Conservation (phyloP, 129 eudicot species). For the Artemisia annua region DNA sequence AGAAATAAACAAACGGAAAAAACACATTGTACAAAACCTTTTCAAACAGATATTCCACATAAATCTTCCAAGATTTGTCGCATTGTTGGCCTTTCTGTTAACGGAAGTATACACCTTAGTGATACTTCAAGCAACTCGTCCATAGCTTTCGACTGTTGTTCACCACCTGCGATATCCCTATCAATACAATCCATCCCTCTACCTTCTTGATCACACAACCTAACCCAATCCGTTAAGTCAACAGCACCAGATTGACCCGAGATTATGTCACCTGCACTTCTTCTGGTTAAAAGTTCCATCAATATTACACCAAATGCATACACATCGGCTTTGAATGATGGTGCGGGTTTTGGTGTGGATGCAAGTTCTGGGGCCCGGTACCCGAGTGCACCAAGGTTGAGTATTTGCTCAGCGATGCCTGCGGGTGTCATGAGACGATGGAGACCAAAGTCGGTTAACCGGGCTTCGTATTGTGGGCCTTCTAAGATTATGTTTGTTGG, state of each 20-base stretch:
- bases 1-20: constrained; percentile 31
- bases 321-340: constrained; percentile 84
- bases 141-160: constrained; percentile 72
- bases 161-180: constrained; percentile 76
- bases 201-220: constrained; percentile 89
- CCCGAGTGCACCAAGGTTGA: constrained; percentile 97
- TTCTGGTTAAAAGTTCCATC: constrained; percentile 88
- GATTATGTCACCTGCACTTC: constrained; percentile 97
- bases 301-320: constrained; percentile 92
- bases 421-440: constrained; percentile 94
- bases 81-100: constrained; percentile 88
- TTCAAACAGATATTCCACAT: constrained; percentile 73
- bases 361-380: constrained; percentile 97
- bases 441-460: constrained; percentile 79
- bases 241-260: constrained; percentile 96
- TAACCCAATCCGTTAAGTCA: constrained; percentile 92
- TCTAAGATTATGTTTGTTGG: constrained; percentile 82
- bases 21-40: constrained; percentile 37
- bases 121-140: constrained; percentile 88
- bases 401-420: constrained; percentile 88
- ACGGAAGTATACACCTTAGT: constrained; percentile 82
- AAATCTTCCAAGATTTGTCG: constrained; percentile 84
- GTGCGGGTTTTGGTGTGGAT: constrained; percentile 57
- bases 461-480: constrained; percentile 56
- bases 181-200: constrained; percentile 92